A percentile compares a stretch with the other conserved stretches of the same genome.
Evolutionary conservation across 371 early-diverging fungal species (phyloP).

Genomic region (Rhizopus delemar): DNA sequence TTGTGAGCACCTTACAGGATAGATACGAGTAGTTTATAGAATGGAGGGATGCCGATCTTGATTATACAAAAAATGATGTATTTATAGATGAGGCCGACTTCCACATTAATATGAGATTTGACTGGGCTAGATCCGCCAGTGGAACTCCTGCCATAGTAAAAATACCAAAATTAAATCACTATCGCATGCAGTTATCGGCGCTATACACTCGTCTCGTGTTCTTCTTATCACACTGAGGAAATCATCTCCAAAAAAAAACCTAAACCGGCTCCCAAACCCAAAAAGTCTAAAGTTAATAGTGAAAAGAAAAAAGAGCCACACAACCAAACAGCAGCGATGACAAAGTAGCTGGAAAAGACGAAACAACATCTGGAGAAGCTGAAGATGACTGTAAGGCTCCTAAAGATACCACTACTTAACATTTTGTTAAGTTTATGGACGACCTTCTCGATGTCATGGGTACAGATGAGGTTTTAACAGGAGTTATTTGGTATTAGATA

Average conservation of each 20-base stretch:
- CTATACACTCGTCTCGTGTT: neutral
- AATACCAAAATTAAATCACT: no score
- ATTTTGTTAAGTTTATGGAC: slow-evolving; percentile 21
- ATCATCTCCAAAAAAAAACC: slow-evolving; percentile 10
- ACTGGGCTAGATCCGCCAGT: no score
- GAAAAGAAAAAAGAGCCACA: slow-evolving; percentile 7
- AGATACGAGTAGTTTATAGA: no score
- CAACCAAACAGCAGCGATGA: neutral
- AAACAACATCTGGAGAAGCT: slow-evolving; percentile 2
- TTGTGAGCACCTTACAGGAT: no score
- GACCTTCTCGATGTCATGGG: slow-evolving; percentile 12
- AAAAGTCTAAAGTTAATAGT: slow-evolving; percentile 3
- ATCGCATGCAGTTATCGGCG: no score
- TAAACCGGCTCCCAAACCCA: neutral
- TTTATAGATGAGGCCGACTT: no score
- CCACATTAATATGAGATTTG: no score
- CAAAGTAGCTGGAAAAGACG: slow-evolving; percentile 4
- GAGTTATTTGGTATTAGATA: neutral
- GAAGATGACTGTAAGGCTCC: slow-evolving; percentile 15
- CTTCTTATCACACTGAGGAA: slow-evolving; percentile 13
- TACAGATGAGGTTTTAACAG: neutral
- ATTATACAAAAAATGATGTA: no score
- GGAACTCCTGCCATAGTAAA: no score
- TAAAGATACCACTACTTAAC: slow-evolving; percentile 16
- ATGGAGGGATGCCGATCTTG: no score